Percentiles rank a stretch among this genome's conserved stretches.
Evolutionary conservation across 805 yeast genomes (phyloP).

Genomic region (Saccharomyces cerevisiae): DNA sequence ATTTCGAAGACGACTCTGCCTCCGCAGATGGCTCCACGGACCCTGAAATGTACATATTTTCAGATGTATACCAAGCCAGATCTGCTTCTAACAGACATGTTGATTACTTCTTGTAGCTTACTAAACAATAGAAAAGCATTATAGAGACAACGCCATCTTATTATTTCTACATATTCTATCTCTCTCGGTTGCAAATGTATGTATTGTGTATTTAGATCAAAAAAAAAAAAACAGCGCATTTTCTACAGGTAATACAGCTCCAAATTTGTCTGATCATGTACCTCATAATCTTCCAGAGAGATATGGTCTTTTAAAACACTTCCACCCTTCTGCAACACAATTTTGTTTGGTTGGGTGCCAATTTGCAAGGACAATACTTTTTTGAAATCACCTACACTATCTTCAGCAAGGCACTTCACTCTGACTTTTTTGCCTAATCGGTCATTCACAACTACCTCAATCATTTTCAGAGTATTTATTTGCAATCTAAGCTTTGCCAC

Average conservation of each 20-base stretch:
- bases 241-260: conserved; percentile 66
- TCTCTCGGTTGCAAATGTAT: not conserved
- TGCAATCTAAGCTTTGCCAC: not conserved
- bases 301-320: conserved; percentile 83
- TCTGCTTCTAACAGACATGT: conserved; percentile 28
- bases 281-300: conserved; percentile 86
- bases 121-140: not conserved
- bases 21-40: conserved; percentile 6
- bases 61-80: conserved; percentile 29
- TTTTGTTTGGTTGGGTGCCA: conserved; percentile 56
- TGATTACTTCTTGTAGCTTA: conserved; percentile 25
- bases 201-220: conserved; percentile 1
- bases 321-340: conserved; percentile 78
- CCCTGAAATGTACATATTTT: conserved; percentile 21
- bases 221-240: not conserved
- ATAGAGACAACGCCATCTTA: not conserved
- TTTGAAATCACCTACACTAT: conserved; percentile 85
- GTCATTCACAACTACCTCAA: conserved; percentile 66
- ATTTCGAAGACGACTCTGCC: conserved; percentile 12
- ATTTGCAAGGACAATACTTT: conserved; percentile 73
- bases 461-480: conserved; percentile 36
- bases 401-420: conserved; percentile 82
- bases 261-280: conserved; percentile 79
- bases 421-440: conserved; percentile 78
- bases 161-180: not conserved